Conservation (phyloP, 139 green algal species). For the Volvox reticuliferus region DNA sequence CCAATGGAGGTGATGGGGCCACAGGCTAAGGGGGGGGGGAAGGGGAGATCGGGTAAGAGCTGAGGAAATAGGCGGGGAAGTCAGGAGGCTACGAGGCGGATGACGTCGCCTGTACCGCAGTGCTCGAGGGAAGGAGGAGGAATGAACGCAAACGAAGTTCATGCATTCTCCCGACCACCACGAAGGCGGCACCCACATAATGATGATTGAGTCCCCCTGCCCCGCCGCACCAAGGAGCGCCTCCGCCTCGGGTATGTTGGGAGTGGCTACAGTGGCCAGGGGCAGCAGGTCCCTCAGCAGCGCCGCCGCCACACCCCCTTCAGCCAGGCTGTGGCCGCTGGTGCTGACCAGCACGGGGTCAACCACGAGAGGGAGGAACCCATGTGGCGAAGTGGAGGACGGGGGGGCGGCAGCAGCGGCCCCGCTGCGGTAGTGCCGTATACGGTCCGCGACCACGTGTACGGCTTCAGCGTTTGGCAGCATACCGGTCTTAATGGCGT, state of each 20-base stretch:
- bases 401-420: neutral
- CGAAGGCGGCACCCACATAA: too few relatives aligned
- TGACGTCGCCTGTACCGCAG: too few relatives aligned
- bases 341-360: constrained; percentile 96
- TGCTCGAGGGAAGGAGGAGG: too few relatives aligned
- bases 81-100: neutral
- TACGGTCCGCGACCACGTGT: constrained; percentile 63
- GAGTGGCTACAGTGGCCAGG: constrained; percentile 88
- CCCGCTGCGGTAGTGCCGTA: constrained; percentile 43
- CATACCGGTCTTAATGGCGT: constrained; percentile 97
- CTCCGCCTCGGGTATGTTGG: constrained; percentile 93
- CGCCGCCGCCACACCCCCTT: constrained; percentile 65
- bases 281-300: constrained; percentile 82
- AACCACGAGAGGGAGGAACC: constrained; percentile 79
- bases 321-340: constrained; percentile 83
- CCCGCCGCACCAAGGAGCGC: constrained; percentile 77
- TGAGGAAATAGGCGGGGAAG: neutral
- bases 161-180: too few relatives aligned
- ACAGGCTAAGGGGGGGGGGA: neutral
- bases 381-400: neutral
- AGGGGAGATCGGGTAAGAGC: neutral
- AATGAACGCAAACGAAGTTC: too few relatives aligned
- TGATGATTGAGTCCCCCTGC: too few relatives aligned
- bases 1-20: constrained; percentile 32
- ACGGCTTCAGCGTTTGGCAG: constrained; percentile 81